Percentiles rank a stretch among this genome's conserved stretches.
phyloP scores from a whole-genome alignment of 495 filamentous ascomycete genomes.

The Aspergillus bertholletiae region DNA sequence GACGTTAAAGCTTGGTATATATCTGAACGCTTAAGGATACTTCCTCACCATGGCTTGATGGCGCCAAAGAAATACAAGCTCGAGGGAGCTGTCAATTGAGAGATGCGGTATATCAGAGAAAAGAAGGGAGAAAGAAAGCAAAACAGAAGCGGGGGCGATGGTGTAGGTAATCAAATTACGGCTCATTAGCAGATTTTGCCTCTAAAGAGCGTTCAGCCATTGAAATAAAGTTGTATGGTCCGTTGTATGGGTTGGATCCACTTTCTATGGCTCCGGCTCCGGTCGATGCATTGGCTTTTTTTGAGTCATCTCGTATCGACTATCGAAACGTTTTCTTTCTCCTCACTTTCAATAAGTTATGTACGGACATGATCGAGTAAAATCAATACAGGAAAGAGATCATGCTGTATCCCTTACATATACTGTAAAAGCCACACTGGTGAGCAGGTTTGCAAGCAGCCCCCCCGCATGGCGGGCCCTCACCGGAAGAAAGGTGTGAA shows the following conservation, averaged over 20 bases:
- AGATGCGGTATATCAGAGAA: background rate
- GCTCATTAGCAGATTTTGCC: background rate
- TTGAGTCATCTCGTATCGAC: background rate
- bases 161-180: background rate
- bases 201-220: background rate
- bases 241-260: background rate
- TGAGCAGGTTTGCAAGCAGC: background rate
- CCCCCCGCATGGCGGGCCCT: background rate
- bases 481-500: too few relatives aligned
- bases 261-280: background rate
- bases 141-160: background rate
- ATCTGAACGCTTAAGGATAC: background rate
- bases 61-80: background rate
- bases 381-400: background rate
- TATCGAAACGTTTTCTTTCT: too few relatives aligned
- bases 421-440: background rate
- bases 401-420: background rate
- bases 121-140: background rate
- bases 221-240: constrained; percentile 5
- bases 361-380: background rate
- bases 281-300: background rate
- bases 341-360: too few relatives aligned
- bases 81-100: background rate
- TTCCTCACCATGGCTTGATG: background rate
- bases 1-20: background rate